phyloP scores from a whole-genome alignment of 306 rosid genomes.

The Prunus fruticosa region DNA sequence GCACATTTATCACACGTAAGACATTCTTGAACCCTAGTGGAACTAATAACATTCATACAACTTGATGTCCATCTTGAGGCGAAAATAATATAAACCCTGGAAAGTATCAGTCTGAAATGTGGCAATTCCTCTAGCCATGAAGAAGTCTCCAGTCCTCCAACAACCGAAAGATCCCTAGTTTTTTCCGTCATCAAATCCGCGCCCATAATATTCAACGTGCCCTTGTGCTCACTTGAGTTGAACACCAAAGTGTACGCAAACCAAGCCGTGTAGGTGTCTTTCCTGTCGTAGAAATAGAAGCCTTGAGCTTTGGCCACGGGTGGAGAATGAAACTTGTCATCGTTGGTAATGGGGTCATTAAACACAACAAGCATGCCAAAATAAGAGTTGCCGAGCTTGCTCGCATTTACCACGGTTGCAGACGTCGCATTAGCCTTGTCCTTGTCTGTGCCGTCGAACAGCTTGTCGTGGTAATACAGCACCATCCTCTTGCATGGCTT shows the following conservation, averaged over 20 bases:
- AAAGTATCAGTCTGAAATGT: constrained; percentile 39
- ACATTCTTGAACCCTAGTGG: not conserved
- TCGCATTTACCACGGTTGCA: constrained; percentile 17
- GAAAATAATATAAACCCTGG: constrained; percentile 27
- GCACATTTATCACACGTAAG: not conserved
- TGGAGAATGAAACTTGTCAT: constrained; percentile 28
- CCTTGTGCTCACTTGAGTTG: constrained; percentile 48
- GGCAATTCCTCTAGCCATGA: constrained; percentile 48
- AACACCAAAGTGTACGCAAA: constrained; percentile 47
- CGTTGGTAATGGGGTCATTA: constrained; percentile 36
- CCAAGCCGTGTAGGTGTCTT: constrained; percentile 43
- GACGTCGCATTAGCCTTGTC: constrained; percentile 38
- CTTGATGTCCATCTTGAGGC: constrained; percentile 51
- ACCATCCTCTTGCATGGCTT: constrained; percentile 41
- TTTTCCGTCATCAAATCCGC: constrained; percentile 36
- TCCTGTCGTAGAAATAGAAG: constrained; percentile 48
- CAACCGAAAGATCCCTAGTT: constrained; percentile 52
- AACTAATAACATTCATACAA: constrained; percentile 37
- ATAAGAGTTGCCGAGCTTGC: constrained; percentile 6
- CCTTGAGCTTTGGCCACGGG: constrained; percentile 39
- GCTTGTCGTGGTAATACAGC: constrained; percentile 44
- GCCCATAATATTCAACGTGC: constrained; percentile 51
- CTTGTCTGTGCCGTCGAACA: constrained; percentile 22
- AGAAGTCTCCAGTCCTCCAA: constrained; percentile 54
- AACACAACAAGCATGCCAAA: constrained; percentile 42